Conservation (phyloP, 2,329 filamentous ascomycete genomes). For the Sporothrix curviconia region DNA sequence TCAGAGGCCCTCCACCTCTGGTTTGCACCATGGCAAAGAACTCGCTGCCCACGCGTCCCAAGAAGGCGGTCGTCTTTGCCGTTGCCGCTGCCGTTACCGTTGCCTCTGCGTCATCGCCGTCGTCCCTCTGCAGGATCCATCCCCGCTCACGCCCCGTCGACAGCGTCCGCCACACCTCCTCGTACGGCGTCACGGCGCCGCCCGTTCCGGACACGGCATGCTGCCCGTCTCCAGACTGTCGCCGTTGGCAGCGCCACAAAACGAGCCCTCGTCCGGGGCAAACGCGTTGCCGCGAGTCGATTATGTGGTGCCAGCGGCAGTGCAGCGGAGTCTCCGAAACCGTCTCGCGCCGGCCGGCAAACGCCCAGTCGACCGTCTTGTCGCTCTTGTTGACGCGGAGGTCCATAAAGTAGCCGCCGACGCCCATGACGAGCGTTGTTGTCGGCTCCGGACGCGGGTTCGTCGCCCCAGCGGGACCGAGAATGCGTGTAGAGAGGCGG, state of each 20-base stretch:
- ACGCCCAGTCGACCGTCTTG: slow-evolving; percentile 10
- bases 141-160: not conserved
- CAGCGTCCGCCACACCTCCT: slow-evolving; percentile 13
- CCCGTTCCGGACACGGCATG: slow-evolving; percentile 11
- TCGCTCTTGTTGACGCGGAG: slow-evolving; percentile 11
- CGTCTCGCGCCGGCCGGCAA: slow-evolving; percentile 11
- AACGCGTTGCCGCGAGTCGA: slow-evolving; percentile 11
- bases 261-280: slow-evolving; percentile 9
- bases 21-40: slow-evolving; percentile 5
- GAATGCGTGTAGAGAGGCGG: slow-evolving; percentile 13
- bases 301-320: slow-evolving; percentile 11
- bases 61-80: not conserved
- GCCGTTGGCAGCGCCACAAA: slow-evolving; percentile 7
- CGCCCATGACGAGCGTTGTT: slow-evolving; percentile 6
- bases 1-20: not conserved
- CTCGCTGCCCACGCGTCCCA: not conserved
- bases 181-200: slow-evolving; percentile 8
- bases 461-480: slow-evolving; percentile 14
- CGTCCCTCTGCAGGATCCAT: not conserved
- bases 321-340: not conserved
- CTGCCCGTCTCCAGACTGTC: slow-evolving; percentile 14
- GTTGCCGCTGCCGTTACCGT: no score
- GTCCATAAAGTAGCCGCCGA: slow-evolving; percentile 11
- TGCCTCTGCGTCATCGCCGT: no score
- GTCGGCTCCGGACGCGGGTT: slow-evolving; percentile 8